A percentile compares a stretch with the other conserved stretches of the same genome.
phyloP scores from a whole-genome alignment of 2,329 filamentous ascomycete genomes.

The Chalaropsis ovoidea region DNA sequence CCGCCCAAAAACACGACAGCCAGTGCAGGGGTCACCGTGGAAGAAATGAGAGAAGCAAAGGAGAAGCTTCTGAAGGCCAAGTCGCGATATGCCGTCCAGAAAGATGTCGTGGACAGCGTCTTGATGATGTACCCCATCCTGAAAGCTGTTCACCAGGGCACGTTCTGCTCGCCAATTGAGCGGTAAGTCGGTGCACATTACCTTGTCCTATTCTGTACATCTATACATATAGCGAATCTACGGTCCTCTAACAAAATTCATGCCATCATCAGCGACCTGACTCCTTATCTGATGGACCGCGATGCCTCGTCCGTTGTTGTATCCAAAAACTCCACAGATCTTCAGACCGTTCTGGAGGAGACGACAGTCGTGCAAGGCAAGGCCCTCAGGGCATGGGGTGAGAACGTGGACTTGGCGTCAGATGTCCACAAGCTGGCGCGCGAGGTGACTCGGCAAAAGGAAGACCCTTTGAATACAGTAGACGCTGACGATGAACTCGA shows the following conservation, averaged over 20 bases:
- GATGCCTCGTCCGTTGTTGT: constrained; percentile 57
- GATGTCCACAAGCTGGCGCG: constrained; percentile 54
- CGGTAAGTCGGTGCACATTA: constrained; percentile 40
- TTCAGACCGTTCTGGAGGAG: constrained; percentile 42
- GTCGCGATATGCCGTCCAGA: constrained; percentile 58
- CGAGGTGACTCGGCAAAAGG: constrained; percentile 44
- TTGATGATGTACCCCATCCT: constrained; percentile 65
- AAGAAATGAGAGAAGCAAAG: constrained; percentile 50
- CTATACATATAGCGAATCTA: neutral
- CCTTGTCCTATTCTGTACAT: neutral
- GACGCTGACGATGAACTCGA: constrained; percentile 47
- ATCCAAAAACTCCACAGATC: constrained; percentile 47
- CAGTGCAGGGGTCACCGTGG: constrained; percentile 35
- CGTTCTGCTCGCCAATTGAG: constrained; percentile 54
- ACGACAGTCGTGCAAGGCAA: constrained; percentile 50
- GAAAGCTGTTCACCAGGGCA: constrained; percentile 63
- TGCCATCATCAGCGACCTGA: constrained; percentile 46
- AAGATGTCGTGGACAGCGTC: constrained; percentile 57
- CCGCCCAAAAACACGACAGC: neutral
- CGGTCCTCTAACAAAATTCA: neutral
- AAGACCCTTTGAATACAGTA: constrained; percentile 45
- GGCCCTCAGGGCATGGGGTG: constrained; percentile 44
- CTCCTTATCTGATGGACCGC: constrained; percentile 55
- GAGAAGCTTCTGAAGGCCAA: constrained; percentile 59
- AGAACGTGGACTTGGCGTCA: constrained; percentile 54